phyloP scores from a whole-genome alignment of 768 basidiomycete species.

The Saitozyma sp. region DNA sequence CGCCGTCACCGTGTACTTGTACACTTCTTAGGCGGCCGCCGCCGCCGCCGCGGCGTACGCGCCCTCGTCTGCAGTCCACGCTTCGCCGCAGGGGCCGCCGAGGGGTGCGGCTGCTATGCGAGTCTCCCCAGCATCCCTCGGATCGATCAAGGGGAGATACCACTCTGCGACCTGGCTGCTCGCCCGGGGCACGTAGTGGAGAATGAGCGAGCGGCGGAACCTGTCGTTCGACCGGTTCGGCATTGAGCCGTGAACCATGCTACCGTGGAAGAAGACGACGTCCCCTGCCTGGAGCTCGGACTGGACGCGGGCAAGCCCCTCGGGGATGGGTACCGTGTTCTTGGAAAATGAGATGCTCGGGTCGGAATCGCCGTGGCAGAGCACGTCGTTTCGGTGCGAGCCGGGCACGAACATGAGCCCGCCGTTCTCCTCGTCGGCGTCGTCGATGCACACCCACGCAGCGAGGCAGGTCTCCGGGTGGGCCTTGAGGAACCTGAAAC shows the following conservation, averaged over 20 bases:
- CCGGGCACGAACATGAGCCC: slow-evolving; percentile 6
- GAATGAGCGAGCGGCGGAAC: neutral
- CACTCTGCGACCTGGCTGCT: slow-evolving; percentile 5
- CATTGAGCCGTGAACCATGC: slow-evolving; percentile 6
- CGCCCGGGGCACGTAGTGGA: neutral
- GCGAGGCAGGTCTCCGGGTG: slow-evolving; percentile 10
- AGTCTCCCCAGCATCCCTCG: slow-evolving; percentile 8
- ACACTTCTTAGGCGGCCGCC: too few relatives aligned
- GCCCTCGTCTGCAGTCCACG: neutral
- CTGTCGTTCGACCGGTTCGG: neutral
- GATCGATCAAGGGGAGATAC: slow-evolving; percentile 12
- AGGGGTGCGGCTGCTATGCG: neutral
- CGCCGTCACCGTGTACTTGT: too few relatives aligned
- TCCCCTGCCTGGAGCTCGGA: slow-evolving; percentile 5
- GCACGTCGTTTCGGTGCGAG: slow-evolving; percentile 1
- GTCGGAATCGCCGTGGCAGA: neutral
- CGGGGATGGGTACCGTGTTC: neutral
- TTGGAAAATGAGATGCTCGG: neutral
- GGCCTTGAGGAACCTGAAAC: neutral
- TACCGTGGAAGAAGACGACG: slow-evolving; percentile 7
- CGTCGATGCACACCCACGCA: slow-evolving; percentile 7
- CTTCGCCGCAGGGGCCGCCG: slow-evolving; percentile 13
- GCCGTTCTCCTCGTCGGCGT: slow-evolving; percentile 2
- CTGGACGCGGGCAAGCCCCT: neutral
- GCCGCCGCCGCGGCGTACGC: too few relatives aligned